phyloP scores from a whole-genome alignment of 106 monocot species.

The Alisma plantagoaquatica region DNA sequence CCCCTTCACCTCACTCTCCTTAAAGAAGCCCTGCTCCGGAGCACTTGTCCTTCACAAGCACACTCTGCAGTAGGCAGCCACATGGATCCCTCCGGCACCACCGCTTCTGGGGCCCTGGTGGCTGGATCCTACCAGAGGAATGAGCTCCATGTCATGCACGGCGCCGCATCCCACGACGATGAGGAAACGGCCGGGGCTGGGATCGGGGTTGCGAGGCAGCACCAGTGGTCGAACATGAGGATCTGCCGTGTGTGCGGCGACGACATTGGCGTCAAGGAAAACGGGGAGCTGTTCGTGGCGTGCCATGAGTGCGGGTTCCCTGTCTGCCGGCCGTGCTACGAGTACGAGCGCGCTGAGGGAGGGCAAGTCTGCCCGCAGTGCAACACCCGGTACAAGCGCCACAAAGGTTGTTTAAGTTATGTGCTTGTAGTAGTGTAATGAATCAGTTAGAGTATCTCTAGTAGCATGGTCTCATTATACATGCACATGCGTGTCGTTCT shows the following conservation, averaged over 20 bases:
- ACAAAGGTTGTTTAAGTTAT: too few relatives aligned
- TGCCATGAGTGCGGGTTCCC: slow-evolving; percentile 63
- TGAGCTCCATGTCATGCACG: slow-evolving; percentile 41
- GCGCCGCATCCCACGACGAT: too few relatives aligned
- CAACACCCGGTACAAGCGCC: slow-evolving; percentile 56
- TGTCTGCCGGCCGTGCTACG: slow-evolving; percentile 54
- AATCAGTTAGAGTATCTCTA: too few relatives aligned
- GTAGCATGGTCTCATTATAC: too few relatives aligned
- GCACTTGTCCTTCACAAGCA: too few relatives aligned
- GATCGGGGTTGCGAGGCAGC: too few relatives aligned
- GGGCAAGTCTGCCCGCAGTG: slow-evolving; percentile 53
- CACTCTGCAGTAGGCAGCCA: too few relatives aligned
- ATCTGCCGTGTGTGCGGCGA: slow-evolving; percentile 50
- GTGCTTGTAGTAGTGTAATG: too few relatives aligned
- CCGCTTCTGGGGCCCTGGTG: too few relatives aligned
- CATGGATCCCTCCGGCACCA: slow-evolving; percentile 44
- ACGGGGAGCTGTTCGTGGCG: slow-evolving; percentile 49
- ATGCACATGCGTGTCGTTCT: too few relatives aligned
- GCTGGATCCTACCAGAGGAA: slow-evolving; percentile 45
- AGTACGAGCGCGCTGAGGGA: slow-evolving; percentile 59
- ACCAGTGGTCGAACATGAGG: slow-evolving; percentile 16
- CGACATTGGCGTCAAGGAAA: slow-evolving; percentile 31
- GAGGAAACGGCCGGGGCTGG: slow-evolving; percentile 32
- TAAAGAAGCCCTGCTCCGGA: too few relatives aligned
- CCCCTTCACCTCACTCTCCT: slow-evolving; percentile 19